Evolutionary conservation across 1,139 yeast species (phyloP).

Genomic region (Saccharomyces hybrid): DNA sequence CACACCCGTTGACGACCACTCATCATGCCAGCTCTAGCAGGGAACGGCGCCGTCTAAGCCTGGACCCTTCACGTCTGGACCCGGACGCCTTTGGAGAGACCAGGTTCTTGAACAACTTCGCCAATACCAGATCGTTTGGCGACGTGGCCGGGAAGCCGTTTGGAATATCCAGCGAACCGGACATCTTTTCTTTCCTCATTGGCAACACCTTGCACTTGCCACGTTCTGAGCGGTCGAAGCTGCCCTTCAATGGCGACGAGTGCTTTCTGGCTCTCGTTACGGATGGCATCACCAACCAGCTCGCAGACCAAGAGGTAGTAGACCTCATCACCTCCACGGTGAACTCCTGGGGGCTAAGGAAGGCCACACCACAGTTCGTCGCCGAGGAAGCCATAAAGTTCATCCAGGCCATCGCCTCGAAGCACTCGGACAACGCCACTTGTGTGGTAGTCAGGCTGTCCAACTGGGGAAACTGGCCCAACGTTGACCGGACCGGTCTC

Average conservation of each 20-base stretch:
- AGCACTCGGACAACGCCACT: constrained; percentile 79
- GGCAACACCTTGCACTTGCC: constrained; percentile 32
- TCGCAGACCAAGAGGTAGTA: constrained; percentile 85
- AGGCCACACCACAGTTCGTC: constrained; percentile 78
- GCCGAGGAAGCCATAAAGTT: constrained; percentile 80
- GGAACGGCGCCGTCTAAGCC: constrained; percentile 65
- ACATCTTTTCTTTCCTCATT: constrained; percentile 49
- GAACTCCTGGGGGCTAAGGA: constrained; percentile 55
- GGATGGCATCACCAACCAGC: constrained; percentile 78
- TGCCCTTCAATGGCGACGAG: constrained; percentile 67
- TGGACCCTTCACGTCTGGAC: constrained; percentile 30
- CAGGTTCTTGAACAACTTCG: constrained; percentile 65
- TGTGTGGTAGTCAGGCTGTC: constrained; percentile 69
- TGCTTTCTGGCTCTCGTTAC: constrained; percentile 68
- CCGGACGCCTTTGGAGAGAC: constrained; percentile 94
- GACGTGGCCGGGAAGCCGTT: constrained; percentile 70
- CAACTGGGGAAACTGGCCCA: constrained; percentile 96
- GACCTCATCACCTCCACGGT: constrained; percentile 74
- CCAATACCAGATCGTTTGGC: constrained; percentile 92
- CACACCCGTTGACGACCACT: constrained; percentile 66
- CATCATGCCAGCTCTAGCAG: constrained; percentile 85
- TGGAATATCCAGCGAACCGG: constrained; percentile 93
- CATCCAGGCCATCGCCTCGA: constrained; percentile 79
- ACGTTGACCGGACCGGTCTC: constrained; percentile 72
- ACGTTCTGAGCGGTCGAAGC: constrained; percentile 29